Percentiles rank a stretch among this genome's conserved stretches.
phyloP scores from a whole-genome alignment of 352 stramenopile species.

The Albugo laibachii region DNA sequence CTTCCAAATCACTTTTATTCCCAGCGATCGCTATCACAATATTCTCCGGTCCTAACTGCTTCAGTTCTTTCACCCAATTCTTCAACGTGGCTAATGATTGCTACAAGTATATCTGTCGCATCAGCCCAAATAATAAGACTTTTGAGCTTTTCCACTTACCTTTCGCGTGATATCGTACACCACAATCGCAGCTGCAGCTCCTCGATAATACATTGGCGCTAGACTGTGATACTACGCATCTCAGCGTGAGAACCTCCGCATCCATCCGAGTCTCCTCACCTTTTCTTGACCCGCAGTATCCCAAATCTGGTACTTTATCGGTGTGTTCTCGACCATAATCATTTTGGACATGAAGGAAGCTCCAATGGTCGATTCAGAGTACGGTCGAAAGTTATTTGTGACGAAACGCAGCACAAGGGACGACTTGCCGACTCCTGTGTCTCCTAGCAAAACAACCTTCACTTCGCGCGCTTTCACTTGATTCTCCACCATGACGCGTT shows the following conservation, averaged over 20 bases:
- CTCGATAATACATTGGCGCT: constrained; percentile 97
- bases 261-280: constrained; percentile 14
- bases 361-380: constrained; percentile 93
- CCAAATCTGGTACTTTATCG: constrained; percentile 97
- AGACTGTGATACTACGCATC: constrained; percentile 84
- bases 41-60: constrained; percentile 81
- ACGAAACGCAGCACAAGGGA: constrained; percentile 93
- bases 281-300: constrained; percentile 96
- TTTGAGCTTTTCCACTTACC: constrained; percentile 14
- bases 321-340: constrained; percentile 80
- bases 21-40: constrained; percentile 91
- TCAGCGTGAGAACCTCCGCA: neutral
- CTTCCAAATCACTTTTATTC: constrained; percentile 87
- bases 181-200: constrained; percentile 91
- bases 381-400: constrained; percentile 92
- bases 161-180: constrained; percentile 97
- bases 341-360: constrained; percentile 96
- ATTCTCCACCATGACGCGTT: too few relatives aligned
- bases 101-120: constrained; percentile 9
- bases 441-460: constrained; percentile 83
- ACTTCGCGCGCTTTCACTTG: constrained; percentile 53
- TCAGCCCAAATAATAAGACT: neutral
- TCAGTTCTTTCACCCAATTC: constrained; percentile 90
- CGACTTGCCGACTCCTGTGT: constrained; percentile 92
- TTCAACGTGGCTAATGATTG: constrained; percentile 87